Conservation (phyloP, 768 basidiomycete species). For the Strobilomyces echinocephalus region DNA sequence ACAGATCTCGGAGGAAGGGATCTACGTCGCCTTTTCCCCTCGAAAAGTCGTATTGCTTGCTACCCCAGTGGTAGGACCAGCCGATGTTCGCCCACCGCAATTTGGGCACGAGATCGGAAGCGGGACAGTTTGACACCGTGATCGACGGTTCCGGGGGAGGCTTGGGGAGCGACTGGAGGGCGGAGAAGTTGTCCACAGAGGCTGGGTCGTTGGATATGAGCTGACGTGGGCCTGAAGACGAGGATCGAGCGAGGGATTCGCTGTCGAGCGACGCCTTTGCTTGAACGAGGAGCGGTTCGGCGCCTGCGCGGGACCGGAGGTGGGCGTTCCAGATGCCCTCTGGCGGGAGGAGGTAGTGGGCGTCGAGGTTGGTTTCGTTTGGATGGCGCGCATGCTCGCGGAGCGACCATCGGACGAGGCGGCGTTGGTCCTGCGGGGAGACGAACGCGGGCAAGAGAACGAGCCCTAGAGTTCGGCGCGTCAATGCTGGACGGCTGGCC, state of each 20-base stretch:
- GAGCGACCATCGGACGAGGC: slow-evolving; percentile 70
- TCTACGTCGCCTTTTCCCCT: slow-evolving; percentile 64
- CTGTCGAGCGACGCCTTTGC: slow-evolving; percentile 30
- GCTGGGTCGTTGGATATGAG: slow-evolving; percentile 73
- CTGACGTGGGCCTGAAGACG: slow-evolving; percentile 50
- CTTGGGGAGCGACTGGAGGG: slow-evolving; percentile 53
- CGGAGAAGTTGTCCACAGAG: slow-evolving; percentile 47
- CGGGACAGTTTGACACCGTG: slow-evolving; percentile 44
- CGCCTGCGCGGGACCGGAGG: slow-evolving; percentile 27
- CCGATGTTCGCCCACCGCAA: slow-evolving; percentile 96
- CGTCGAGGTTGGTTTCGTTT: slow-evolving; percentile 87
- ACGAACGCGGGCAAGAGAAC: slow-evolving; percentile 79
- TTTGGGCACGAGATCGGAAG: slow-evolving; percentile 62
- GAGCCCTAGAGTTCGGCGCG: slow-evolving; percentile 55
- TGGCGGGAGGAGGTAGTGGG: slow-evolving; percentile 74
- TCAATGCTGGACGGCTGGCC: neutral
- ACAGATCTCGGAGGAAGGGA: slow-evolving; percentile 49
- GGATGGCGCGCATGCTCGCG: slow-evolving; percentile 68
- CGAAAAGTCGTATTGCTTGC: slow-evolving; percentile 89
- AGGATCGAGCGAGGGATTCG: neutral
- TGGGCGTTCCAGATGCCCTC: slow-evolving; percentile 75
- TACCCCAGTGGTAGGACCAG: slow-evolving; percentile 96
- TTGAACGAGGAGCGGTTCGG: slow-evolving; percentile 40
- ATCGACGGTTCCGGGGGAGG: slow-evolving; percentile 61
- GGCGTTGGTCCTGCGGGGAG: slow-evolving; percentile 54